Percentiles rank a stretch among this genome's conserved stretches.
phyloP scores from a whole-genome alignment of 371 early-diverging fungal species.

The Fennellomyces sp. region DNA sequence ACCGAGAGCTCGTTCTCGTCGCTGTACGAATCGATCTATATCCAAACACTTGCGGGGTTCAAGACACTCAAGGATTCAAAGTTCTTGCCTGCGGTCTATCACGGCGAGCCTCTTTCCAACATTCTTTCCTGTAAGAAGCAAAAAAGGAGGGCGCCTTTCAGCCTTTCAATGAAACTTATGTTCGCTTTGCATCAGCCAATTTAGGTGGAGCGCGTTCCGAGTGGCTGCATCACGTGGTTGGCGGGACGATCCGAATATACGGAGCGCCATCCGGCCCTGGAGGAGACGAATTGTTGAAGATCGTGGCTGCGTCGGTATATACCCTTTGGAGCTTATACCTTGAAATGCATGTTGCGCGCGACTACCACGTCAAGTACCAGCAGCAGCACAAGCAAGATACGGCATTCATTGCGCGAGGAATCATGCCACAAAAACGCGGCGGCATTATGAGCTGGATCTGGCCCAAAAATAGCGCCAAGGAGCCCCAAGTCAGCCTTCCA shows the following conservation, averaged over 20 bases:
- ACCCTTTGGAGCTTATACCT: slow-evolving; percentile 53
- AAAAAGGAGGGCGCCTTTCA: no score
- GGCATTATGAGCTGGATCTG: background rate
- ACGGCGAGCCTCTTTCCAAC: slow-evolving; percentile 19
- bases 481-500: background rate
- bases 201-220: slow-evolving; percentile 12
- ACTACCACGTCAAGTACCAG: slow-evolving; percentile 18
- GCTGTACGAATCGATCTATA: background rate
- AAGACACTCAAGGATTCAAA: slow-evolving; percentile 18
- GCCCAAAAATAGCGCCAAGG: background rate
- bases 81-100: slow-evolving; percentile 22
- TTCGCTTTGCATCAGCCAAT: slow-evolving; percentile 3
- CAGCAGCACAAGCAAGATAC: background rate
- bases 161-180: no score
- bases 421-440: background rate
- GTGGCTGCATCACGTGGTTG: slow-evolving; percentile 7
- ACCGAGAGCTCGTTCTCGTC: background rate
- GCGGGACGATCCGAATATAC: slow-evolving; percentile 19
- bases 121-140: slow-evolving; percentile 15
- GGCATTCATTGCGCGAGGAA: background rate
- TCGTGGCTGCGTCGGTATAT: slow-evolving; percentile 38
- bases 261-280: slow-evolving; percentile 10
- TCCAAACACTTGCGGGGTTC: slow-evolving; percentile 5
- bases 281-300: slow-evolving; percentile 6
- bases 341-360: slow-evolving; percentile 50